Evolutionary conservation across 768 basidiomycete genomes (phyloP), one percentile per base, ranked within the genome.

Genomic region (Leccinum barrowsii): DNA sequence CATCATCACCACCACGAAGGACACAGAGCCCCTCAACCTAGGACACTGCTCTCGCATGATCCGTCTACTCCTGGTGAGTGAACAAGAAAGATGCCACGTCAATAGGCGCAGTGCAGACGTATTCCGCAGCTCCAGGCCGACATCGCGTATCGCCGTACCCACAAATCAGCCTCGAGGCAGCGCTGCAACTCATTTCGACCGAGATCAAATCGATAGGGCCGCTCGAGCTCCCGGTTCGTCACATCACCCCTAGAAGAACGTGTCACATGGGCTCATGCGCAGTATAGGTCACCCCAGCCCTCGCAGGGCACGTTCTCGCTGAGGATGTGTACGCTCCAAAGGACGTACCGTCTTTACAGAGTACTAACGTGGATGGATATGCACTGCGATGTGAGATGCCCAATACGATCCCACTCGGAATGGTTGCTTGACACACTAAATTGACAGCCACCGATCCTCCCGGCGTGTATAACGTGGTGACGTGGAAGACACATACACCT

Each of bases 361-460:
- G 90, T 1, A 93, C 93, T 5, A 94, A 85, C 63, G 92, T 93
- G 11, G 93, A 95, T 69, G 93, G 93, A 1, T 96, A 96, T 67
- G 93, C 93, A 5, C 71, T 94, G 1, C 77, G 83, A 58, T 85
- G 90, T 90, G 65, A 60, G 82, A 61, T 4, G 22, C 22, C n/a
- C 35, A 13, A 54, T 17, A 12, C 34, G 19, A 4, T 8, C 21
- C 47, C 0, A 5, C 42, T 44, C 4, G 19, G n/a, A 44, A 44
- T 51, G 28, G 11, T 51, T 22, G 6, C 17, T 28, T 67, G 30
- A 67, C 51, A 3, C 22, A 35, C 15, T 28, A 5, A 3, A 8
- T 44, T 22, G 6, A 37, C 61, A 92, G 90, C 87, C 5, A 78
- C 81, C 54, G 83, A 89, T 61, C 74, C 76, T 0, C 82, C 87